Evolutionary conservation across 2,329 filamentous ascomycete genomes (phyloP), one percentile per base, ranked within the genome.

Genomic region (Fusarium nygamai): DNA sequence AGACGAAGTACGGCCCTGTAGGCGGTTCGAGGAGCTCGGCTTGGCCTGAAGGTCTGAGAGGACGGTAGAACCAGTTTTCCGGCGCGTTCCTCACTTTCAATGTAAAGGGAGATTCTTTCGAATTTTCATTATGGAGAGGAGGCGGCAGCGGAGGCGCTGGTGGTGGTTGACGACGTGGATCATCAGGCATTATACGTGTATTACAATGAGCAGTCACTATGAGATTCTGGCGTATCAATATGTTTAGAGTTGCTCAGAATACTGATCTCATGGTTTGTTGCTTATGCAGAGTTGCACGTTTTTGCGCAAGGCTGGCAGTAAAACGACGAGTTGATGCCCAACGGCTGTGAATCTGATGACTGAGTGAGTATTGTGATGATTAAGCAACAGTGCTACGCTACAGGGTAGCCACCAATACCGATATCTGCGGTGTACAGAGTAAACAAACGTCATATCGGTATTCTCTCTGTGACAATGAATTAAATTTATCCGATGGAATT

Each of bases 1-100:
- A 68, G 5, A 68, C 39, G 6, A 68, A 68, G 39, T 67, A 67
- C 1, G 65, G 63, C 5, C 65, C 63, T 24, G 8, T 43, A 0
- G 53, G 63, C 8, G 19, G 24, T 16, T 61, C 39, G 6, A 33
- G n/a, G 34, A 38, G 29, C 14, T 67, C 34, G n/a, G 3, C 22
- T 3, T 17, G 53, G 0, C 9, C 17, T 4, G 22, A 12, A n/a
- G 29, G 34, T 5, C 17, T 7, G 2, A 19, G 3, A 11, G 46
- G 24, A 2, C 11, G 14, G 17, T 67, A 54, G 13, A 68, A 54
- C 14, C 63, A 61, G 12, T 48, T 29, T 29, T 47, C 39, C 14
- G 46, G 34, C 0, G 22, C 13, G 2, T 12, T 29, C 20, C 16
- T 68, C 9, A 62, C 36, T 3, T 19, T 62, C 0, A 24, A 17